Conservation (phyloP, 805 yeast genomes). For the Candida boidinii region DNA sequence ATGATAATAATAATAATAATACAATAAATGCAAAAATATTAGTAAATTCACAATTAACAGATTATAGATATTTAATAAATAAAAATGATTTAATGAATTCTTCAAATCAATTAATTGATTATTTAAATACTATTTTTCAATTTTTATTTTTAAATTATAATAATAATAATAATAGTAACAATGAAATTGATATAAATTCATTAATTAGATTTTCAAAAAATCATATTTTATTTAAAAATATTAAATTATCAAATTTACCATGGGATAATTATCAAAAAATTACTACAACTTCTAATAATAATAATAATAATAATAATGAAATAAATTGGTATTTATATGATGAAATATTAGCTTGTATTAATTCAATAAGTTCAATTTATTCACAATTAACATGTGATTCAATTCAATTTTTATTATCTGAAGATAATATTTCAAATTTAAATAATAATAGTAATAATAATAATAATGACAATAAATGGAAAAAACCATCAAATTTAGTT, state of each 20-base stretch:
- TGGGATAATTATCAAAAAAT: no score
- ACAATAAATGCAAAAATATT: no score
- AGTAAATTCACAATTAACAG: constrained; percentile 6
- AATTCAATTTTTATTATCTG: background rate
- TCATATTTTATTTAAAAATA: constrained; percentile 3
- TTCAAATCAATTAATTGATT: constrained; percentile 13
- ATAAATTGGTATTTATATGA: constrained; percentile 16
- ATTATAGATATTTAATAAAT: constrained; percentile 10
- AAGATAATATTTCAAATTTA: background rate
- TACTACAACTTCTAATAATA: no score
- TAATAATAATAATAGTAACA: background rate
- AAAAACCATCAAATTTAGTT: no score
- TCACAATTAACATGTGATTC: background rate
- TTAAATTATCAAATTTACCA: constrained; percentile 4
- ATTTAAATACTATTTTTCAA: constrained; percentile 15
- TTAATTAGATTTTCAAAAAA: constrained; percentile 6
- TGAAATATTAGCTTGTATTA: constrained; percentile 13
- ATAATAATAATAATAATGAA: constrained; percentile 3
- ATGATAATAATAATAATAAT: no score
- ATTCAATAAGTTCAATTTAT: constrained; percentile 6
- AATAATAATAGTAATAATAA: no score
- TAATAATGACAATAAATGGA: background rate
- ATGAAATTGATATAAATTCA: background rate
- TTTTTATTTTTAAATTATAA: background rate
- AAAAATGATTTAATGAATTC: constrained; percentile 15